Base-by-base conservation (phyloP, 768 basidiomycete genomes). In the Phlebiopsis gigantea region DNA sequence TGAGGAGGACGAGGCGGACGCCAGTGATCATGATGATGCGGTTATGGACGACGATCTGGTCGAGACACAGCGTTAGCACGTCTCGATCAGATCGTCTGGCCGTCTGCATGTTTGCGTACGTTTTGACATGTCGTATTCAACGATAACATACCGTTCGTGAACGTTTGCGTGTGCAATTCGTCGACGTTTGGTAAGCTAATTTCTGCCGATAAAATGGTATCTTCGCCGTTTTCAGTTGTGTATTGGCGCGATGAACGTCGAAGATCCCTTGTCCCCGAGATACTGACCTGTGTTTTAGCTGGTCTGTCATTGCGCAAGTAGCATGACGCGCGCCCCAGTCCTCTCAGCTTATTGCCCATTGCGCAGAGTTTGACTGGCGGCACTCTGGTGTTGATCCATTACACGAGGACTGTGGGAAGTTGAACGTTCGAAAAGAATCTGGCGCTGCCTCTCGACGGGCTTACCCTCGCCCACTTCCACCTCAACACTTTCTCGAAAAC, bases 1-100 rank as follows among this genome's bases (percentile, higher is more conserved):
- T 0, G 53, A 29, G n/a, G 69, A 66, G 1, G 71, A 68, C 19
- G 68, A 63, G 19, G 68, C 61, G 19, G 70, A 63, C 15, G 70
- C 65, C n/a, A 62, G 63, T 19, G 65, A 63, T 17, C 63, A 66
- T 12, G 51, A 39, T 8, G 55, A 48, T 5, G 50, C 31, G 3
- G 39, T 15, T 5, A 57, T 57, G 47, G 53, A 53, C 25, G 53
- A 53, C 25, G 57, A 58, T 42, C 41, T 58, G 2, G 44, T 58
- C 46, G 51, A 51, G 2, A 58, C 57, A 8, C 57, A 58, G 24
- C 47, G 47, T n/a, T 48, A 29, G 28, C 17, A 17, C 17, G 34
- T 39, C 17, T 3, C 12, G 14, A 39, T 17, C 34, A 39, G 34
- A 39, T 39, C 34, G 17, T 39, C 34, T 39, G 34, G 34, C 17